Conservation (phyloP, 1,284 basidiomycete species). For the Puccinia horiana region DNA sequence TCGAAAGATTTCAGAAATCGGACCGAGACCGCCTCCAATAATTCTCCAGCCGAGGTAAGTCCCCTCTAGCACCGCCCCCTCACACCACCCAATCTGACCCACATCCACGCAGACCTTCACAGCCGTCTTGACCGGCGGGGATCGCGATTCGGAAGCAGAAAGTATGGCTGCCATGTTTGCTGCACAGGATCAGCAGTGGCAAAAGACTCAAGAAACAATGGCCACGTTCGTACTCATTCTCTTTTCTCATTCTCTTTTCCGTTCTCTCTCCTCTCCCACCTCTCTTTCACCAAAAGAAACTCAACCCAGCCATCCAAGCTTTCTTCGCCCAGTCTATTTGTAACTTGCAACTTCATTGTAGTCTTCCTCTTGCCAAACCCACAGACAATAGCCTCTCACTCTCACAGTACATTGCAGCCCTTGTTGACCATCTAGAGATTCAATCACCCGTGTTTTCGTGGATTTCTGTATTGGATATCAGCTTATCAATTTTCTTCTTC, state of each 20-base stretch:
- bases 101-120: constrained; percentile 12
- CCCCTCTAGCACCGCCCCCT: not conserved
- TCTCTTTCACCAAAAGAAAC: not conserved
- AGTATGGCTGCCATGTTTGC: constrained; percentile 96
- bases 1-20: constrained; percentile 61
- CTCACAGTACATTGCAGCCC: not conserved
- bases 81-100: not conserved
- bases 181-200: constrained; percentile 85
- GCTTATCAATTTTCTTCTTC: constrained; percentile 16
- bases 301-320: not conserved
- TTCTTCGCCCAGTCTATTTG: not conserved
- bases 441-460: not conserved
- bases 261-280: not conserved
- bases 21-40: constrained; percentile 53
- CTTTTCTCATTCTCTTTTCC: constrained; percentile 55
- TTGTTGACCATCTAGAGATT: not conserved
- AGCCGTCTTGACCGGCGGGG: constrained; percentile 49
- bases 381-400: not conserved
- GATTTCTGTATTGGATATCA: not conserved
- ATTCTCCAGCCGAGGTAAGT: not conserved
- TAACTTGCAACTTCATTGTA: not conserved
- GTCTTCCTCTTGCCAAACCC: not conserved
- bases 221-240: constrained; percentile 75
- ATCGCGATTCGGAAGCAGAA: constrained; percentile 72
- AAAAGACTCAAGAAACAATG: constrained; percentile 96